Conservation (phyloP, 768 basidiomycete species). For the Phylloporus rhodoxanthus region DNA sequence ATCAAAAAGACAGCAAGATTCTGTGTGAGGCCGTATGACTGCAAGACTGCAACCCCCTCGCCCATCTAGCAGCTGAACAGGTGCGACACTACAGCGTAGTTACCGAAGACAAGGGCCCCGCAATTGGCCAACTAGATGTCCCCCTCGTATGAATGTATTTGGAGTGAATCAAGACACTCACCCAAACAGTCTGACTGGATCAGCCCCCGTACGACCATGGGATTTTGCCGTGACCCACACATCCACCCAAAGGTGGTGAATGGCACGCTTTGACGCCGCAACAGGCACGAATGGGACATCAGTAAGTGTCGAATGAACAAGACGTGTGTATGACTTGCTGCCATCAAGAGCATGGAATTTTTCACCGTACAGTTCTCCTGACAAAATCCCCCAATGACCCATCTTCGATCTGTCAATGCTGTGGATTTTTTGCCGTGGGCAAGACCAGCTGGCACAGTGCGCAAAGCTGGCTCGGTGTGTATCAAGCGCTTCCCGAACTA, state of each 20-base stretch:
- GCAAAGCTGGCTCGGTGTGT: neutral
- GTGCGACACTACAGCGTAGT: neutral
- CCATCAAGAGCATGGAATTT: constrained; percentile 21
- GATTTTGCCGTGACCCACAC: constrained; percentile 2
- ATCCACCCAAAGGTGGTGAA: constrained; percentile 6
- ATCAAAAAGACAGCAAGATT: constrained; percentile 18
- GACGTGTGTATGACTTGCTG: constrained; percentile 18
- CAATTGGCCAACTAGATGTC: constrained; percentile 12
- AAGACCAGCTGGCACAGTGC: neutral
- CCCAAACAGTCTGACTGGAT: constrained; percentile 15
- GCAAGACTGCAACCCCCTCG: constrained; percentile 9
- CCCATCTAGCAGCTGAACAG: constrained; percentile 4
- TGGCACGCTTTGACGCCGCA: constrained; percentile 13
- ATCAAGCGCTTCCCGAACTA: constrained; percentile 7
- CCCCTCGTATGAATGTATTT: constrained; percentile 21
- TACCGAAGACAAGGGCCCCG: neutral
- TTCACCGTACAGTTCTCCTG: constrained; percentile 21
- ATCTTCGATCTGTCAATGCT: neutral
- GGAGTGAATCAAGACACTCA: constrained; percentile 32
- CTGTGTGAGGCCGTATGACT: constrained; percentile 27
- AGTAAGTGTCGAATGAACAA: constrained; percentile 23
- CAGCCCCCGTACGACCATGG: neutral
- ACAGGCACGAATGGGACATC: constrained; percentile 9
- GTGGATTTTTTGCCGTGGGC: constrained; percentile 2
- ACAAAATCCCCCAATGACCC: constrained; percentile 7